Evolutionary conservation across 306 rosid species (phyloP).

Genomic region (Hylodesmum podocarpum): DNA sequence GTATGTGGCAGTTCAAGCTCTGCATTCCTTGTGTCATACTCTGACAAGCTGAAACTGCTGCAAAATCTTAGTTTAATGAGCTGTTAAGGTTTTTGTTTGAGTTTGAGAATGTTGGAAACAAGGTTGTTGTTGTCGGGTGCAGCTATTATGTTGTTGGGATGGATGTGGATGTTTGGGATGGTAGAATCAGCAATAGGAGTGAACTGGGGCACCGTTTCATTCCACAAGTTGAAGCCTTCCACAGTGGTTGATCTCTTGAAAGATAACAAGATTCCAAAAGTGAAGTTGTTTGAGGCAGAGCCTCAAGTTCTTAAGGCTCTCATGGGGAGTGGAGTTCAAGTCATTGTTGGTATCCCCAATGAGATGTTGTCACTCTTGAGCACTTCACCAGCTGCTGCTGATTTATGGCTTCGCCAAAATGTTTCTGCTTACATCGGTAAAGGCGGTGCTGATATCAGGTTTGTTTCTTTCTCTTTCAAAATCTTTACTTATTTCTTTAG

Average conservation of each 20-base stretch:
- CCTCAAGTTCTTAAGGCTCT: conserved; percentile 49
- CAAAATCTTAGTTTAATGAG: background rate
- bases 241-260: conserved; percentile 66
- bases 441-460: conserved; percentile 84
- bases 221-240: conserved; percentile 63
- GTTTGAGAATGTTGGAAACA: conserved; percentile 37
- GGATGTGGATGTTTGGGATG: conserved; percentile 24
- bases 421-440: conserved; percentile 57
- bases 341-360: conserved; percentile 80
- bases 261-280: conserved; percentile 60
- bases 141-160: no score
- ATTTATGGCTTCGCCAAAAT: conserved; percentile 75
- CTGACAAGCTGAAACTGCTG: background rate
- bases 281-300: conserved; percentile 81
- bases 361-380: conserved; percentile 60
- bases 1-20: background rate
- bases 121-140: conserved; percentile 29
- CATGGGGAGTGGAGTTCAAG: conserved; percentile 68
- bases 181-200: conserved; percentile 69
- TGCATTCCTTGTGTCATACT: background rate
- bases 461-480: background rate
- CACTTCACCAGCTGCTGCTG: conserved; percentile 63
- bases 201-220: conserved; percentile 84
- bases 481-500: background rate
- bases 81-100: background rate